A percentile compares a stretch with the other conserved stretches of the same genome.
Evolutionary conservation across 768 basidiomycete species (phyloP).

Genomic region (Pleurotus salmoneostramineus): DNA sequence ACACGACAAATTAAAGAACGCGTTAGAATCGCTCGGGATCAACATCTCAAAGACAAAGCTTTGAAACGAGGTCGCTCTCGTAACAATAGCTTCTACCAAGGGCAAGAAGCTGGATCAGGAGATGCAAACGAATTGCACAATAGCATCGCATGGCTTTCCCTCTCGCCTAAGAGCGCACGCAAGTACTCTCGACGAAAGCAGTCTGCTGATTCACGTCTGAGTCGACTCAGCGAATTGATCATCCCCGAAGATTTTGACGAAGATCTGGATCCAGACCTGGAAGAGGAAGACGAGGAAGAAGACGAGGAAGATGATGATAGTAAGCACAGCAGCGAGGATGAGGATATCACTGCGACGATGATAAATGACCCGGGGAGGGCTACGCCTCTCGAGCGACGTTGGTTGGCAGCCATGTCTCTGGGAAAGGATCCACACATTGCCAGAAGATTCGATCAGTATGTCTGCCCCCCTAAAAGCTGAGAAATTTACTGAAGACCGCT

Average conservation of each 20-base stretch:
- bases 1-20: conserved; percentile 69
- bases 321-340: conserved; percentile 37
- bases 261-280: conserved; percentile 20
- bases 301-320: conserved; percentile 37
- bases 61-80: conserved; percentile 1
- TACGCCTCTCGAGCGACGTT: conserved; percentile 71
- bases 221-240: conserved; percentile 34
- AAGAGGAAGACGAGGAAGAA: conserved; percentile 34
- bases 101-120: conserved; percentile 18
- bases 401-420: conserved; percentile 90
- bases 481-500: not conserved
- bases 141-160: conserved; percentile 42
- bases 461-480: conserved; percentile 1
- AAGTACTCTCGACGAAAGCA: conserved; percentile 39
- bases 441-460: conserved; percentile 77
- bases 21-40: conserved; percentile 47
- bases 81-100: conserved; percentile 11
- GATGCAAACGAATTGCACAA: conserved; percentile 15
- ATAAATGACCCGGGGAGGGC: conserved; percentile 83
- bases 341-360: conserved; percentile 53
- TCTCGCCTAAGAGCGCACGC: conserved; percentile 54
- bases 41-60: conserved; percentile 11
- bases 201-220: conserved; percentile 42
- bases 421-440: conserved; percentile 69
- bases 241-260: conserved; percentile 20